phyloP scores from a whole-genome alignment of 2,329 filamentous ascomycete species.

The Venturia nashicola region DNA sequence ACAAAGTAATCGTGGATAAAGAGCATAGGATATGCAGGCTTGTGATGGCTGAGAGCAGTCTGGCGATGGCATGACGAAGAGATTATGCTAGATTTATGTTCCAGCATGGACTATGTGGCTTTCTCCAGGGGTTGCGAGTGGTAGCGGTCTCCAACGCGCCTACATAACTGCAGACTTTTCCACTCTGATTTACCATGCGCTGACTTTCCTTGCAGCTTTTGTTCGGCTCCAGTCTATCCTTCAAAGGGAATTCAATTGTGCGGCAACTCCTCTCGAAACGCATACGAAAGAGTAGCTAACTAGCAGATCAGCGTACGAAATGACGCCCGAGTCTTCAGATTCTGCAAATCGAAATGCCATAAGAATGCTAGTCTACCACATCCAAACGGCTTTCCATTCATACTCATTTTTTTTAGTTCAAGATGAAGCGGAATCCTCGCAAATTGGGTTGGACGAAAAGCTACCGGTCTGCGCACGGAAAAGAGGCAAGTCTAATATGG shows the following conservation, averaged over 20 bases:
- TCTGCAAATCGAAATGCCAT: conserved; percentile 32
- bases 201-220: conserved; percentile 48
- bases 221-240: conserved; percentile 34
- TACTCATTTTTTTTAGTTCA: conserved; percentile 40
- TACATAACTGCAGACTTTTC: background rate
- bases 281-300: no score
- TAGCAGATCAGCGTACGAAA: conserved; percentile 36
- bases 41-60: background rate
- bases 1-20: background rate
- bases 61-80: background rate
- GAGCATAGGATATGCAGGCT: background rate
- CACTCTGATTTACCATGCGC: background rate
- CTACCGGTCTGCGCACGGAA: conserved; percentile 32
- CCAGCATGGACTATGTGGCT: background rate
- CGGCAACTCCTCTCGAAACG: no score
- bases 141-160: background rate
- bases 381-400: no score
- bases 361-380: no score
- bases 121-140: background rate
- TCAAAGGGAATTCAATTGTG: conserved; percentile 24
- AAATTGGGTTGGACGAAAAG: conserved; percentile 97
- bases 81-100: background rate
- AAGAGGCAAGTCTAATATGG: conserved; percentile 43
- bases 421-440: conserved; percentile 96
- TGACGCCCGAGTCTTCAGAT: conserved; percentile 53